These are phyloP conservation scores for Rauvolfia tetraphylla DNA, from an alignment of 257 asterid genomes.

Conservation along the genomic window DNA sequence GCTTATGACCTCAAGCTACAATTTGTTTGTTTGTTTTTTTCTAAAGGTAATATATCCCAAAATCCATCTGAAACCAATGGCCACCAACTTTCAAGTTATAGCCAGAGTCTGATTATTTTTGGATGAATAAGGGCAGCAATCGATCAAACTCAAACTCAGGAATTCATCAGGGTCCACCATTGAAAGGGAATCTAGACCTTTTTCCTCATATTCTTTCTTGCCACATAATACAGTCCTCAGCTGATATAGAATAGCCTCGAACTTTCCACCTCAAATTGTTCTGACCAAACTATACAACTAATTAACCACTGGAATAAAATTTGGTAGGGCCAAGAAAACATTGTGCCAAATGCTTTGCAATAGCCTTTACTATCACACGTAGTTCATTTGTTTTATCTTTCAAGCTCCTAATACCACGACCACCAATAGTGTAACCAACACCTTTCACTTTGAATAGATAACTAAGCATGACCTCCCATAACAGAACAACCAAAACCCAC, in stretches of 20 bases:
- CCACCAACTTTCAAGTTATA: neutral
- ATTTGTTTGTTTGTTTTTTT: too few species aligned
- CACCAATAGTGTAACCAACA: neutral
- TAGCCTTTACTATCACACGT: neutral
- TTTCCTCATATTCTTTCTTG: neutral
- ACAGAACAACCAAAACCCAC: neutral
- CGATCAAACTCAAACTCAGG: constrained; percentile 2
- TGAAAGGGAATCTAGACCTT: constrained; percentile 1
- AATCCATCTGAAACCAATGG: neutral
- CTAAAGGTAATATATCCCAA: too few species aligned
- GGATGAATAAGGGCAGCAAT: neutral
- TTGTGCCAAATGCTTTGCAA: neutral
- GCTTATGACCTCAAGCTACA: neutral
- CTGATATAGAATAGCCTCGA: neutral
- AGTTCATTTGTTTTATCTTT: neutral
- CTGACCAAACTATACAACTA: neutral
- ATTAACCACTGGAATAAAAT: neutral
- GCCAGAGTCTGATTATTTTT: neutral
- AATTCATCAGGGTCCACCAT: constrained; percentile 4
- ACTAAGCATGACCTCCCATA: neutral
- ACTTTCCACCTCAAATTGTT: constrained; percentile 2
- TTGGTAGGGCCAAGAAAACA: constrained; percentile 9
- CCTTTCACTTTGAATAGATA: neutral
- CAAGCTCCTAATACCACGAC: neutral
- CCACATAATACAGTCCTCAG: constrained; percentile 7